Base-by-base conservation (phyloP, 805 yeast genomes). In the Metschnikowia anglica region DNA sequence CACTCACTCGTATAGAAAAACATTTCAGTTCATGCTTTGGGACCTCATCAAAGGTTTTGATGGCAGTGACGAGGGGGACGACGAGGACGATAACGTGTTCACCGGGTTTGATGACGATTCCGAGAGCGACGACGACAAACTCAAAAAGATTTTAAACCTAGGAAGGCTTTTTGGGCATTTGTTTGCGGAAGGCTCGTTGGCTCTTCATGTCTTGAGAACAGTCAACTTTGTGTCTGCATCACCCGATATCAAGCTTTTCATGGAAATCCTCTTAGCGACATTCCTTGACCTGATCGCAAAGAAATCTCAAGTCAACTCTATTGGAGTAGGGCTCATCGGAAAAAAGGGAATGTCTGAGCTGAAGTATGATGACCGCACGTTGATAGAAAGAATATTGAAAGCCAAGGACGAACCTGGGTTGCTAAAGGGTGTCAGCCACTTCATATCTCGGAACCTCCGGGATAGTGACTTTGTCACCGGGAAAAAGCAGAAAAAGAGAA, bases 11-110 rank as follows among this genome's bases (percentile, higher is more conserved):
- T 66, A 85, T 61, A 76, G 86, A 58, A 89, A 90, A 62, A 80
- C 95, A 0, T 84, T 93, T 54, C 97, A 91, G 59, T 89, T 93
- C 60, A 71, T 80, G 54, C 71, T 93, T 30, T 93, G 98, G 98
- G 96, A 93, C 61, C 73, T 81, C 33, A 55, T 90, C 13, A 81
- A 81, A 51, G 87, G 81, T 26, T 68, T 88, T 33, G 96, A 87
- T 49, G 42, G 46, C 16, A 55, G 46, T 9, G 74, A 71, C 2
- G 72, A 67, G 5, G 74, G 65, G 5, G 69, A 65, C 26, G 46
- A 48, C 3, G 72, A 68, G n/a, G 78, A 74, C n/a, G 78, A 75
- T 4, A 68, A 63, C 2, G 72, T 65, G 17, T 65, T 62, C 33
- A 55, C 59, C n/a, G 69, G 63, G 4, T 62, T 61, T 51, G 66